phyloP scores from a whole-genome alignment of 768 basidiomycete species.

The Pholiota conissans region DNA sequence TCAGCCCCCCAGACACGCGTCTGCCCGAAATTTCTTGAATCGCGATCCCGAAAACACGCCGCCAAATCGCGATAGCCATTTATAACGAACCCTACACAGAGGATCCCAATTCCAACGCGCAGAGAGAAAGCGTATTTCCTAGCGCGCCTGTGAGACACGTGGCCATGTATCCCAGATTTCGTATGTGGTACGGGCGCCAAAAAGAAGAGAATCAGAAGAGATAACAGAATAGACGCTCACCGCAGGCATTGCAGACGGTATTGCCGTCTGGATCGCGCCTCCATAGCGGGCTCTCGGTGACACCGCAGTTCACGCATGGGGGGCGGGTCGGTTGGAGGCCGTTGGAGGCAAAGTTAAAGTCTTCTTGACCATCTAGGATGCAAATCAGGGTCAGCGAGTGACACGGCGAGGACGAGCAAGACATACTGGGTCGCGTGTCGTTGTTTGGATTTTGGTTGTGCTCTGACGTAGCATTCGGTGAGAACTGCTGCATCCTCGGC shows the following conservation, averaged over 20 bases:
- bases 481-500: constrained; percentile 49
- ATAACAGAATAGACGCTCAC: constrained; percentile 50
- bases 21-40: background rate
- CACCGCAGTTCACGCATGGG: constrained; percentile 74
- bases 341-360: constrained; percentile 22
- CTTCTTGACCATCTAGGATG: constrained; percentile 23
- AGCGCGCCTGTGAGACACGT: constrained; percentile 23
- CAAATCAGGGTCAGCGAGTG: constrained; percentile 1
- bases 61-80: constrained; percentile 13
- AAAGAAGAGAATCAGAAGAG: constrained; percentile 14
- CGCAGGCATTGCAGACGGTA: constrained; percentile 88
- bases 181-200: constrained; percentile 3
- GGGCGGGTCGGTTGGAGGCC: constrained; percentile 38
- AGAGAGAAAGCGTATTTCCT: background rate
- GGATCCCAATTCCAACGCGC: constrained; percentile 4
- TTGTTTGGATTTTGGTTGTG: constrained; percentile 18
- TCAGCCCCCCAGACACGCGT: constrained; percentile 3
- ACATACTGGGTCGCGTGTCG: constrained; percentile 28
- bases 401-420: background rate
- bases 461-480: constrained; percentile 22
- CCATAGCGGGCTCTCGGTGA: constrained; percentile 83
- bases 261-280: constrained; percentile 79
- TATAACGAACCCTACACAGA: background rate
- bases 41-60: background rate
- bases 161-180: constrained; percentile 8